Evolutionary conservation across 805 yeast genomes (phyloP).

Genomic region (Ogataea dorogensis): DNA sequence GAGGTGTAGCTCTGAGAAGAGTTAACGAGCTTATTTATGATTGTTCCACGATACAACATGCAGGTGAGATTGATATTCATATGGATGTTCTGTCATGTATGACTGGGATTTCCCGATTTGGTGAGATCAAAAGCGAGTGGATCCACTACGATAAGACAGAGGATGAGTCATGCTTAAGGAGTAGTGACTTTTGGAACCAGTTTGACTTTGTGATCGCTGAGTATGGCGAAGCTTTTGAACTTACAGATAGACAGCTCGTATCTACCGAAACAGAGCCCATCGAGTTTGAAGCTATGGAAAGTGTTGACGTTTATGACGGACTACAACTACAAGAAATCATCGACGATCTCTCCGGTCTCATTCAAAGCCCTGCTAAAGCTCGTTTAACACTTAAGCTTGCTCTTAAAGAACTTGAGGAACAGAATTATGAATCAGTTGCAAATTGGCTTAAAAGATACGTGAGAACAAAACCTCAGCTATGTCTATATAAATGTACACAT

Average conservation of each 20-base stretch:
- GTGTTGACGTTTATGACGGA: conserved; percentile 36
- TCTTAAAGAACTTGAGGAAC: too few relatives aligned
- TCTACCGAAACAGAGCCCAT: too few relatives aligned
- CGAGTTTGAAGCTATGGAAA: too few relatives aligned
- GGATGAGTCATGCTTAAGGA: conserved; percentile 35
- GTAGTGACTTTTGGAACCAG: conserved; percentile 39
- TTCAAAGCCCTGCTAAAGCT: neutral
- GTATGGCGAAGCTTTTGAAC: conserved; percentile 22
- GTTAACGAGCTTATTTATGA: conserved; percentile 40
- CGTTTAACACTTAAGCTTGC: too few relatives aligned
- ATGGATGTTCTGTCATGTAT: conserved; percentile 79
- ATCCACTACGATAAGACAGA: conserved; percentile 80
- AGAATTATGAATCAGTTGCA: too few relatives aligned
- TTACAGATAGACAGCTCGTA: too few relatives aligned
- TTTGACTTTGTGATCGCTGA: conserved; percentile 54
- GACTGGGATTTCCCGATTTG: conserved; percentile 82
- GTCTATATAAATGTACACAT: conserved; percentile 1
- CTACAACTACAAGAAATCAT: neutral
- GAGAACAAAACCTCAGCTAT: neutral
- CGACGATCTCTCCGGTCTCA: neutral
- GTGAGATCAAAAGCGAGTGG: conserved; percentile 47
- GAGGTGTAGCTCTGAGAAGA: conserved; percentile 66
- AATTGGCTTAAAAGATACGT: neutral
- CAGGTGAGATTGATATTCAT: conserved; percentile 46
- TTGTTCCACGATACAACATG: conserved; percentile 3